phyloP scores from a whole-genome alignment of 768 basidiomycete species.

The Tulasnella sp. region DNA sequence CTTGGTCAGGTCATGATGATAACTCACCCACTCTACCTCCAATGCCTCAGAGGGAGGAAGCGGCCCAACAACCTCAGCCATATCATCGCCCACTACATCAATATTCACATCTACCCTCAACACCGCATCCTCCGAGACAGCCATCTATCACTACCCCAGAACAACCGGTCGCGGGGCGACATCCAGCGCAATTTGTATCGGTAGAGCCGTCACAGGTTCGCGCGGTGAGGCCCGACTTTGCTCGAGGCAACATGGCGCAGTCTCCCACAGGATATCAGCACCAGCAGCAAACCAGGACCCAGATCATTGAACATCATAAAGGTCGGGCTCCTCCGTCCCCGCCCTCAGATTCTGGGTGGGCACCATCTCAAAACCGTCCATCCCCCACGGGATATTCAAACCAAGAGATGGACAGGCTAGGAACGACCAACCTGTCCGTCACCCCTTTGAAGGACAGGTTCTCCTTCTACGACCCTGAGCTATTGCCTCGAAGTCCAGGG shows the following conservation, averaged over 20 bases:
- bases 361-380: background rate
- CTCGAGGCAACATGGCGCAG: background rate
- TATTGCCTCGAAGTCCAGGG: conserved; percentile 6
- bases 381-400: background rate
- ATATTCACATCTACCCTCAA: no score
- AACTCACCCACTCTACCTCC: background rate
- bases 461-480: conserved; percentile 54
- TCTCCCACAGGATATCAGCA: background rate
- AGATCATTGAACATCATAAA: background rate
- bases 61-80: background rate
- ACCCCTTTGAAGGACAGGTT: conserved; percentile 29
- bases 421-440: background rate
- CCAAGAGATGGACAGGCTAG: background rate
- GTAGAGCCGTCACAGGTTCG: no score
- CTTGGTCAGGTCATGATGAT: background rate
- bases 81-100: no score
- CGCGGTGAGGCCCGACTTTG: no score
- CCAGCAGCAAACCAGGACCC: background rate
- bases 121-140: no score
- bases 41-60: background rate
- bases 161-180: no score
- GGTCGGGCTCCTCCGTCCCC: conserved; percentile 5
- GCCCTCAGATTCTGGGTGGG: no score
- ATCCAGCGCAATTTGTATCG: no score
- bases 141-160: no score